Base-by-base conservation (phyloP, 192 early-diverging fungal species). In the Coemansia javaensis region DNA sequence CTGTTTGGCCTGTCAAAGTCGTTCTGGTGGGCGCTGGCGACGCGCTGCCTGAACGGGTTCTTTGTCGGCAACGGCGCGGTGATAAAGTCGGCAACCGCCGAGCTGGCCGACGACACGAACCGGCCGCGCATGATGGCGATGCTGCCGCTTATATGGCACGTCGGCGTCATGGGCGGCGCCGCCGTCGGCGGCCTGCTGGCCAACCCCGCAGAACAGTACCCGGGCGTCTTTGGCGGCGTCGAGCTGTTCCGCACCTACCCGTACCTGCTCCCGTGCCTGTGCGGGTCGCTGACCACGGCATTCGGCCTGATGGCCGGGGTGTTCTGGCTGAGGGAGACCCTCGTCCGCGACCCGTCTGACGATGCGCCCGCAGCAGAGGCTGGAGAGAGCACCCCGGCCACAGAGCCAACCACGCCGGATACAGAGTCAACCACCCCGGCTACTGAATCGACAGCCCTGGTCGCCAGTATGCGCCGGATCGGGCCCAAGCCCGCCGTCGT, bases 251-350 rank as follows among this genome's bases (percentile, higher is more conserved):
- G 55, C 21, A 24, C 52, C 1, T 87, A 82, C 44, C 91, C 91
- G 0, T 97, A 93, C 47, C 77, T 90, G 40, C 79, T 97, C 4
- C 93, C 93, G 6, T 93, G 93, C 44, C 47, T 85, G 22, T 61
- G 86, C 10, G 82, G 82, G 13, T 74, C 84, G 4, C 35, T 71
- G 15, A 64, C 87, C 10, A 81, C 83, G 18, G 25, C 85, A 2
- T 44, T 84, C 42, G 87, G 88, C 5, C 78, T 87, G 22, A 36
- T 82, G 0, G 48, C 87, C 20, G 88, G 85, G 1, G 61, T 71
- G 17, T 75, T 82, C 53, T 80, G 67, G 40, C 52, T 90, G 15
- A 64, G 86, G 18, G 85, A 88, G 44, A 82, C 88, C 4, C 39
- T 78, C 38, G 53, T 53, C 11, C 50, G 28, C 28, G n/a, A n/a